phyloP scores from a whole-genome alignment of 2,329 filamentous ascomycete species.

The Cladosporium sp. region DNA sequence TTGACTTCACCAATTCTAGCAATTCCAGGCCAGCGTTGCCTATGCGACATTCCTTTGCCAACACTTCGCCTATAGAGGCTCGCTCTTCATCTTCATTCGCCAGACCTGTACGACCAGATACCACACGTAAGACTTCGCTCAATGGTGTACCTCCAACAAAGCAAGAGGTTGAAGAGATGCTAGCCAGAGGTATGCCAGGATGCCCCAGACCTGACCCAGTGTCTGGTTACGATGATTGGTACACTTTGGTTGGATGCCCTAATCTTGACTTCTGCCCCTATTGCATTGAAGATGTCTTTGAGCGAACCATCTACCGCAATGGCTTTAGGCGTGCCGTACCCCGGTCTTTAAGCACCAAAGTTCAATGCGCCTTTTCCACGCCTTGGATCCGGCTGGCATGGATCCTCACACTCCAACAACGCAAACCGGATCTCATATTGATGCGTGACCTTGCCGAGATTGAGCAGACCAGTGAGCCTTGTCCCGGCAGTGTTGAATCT shows the following conservation, averaged over 20 bases:
- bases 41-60: slow-evolving; percentile 22
- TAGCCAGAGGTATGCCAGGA: slow-evolving; percentile 53
- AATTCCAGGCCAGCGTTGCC: slow-evolving; percentile 1
- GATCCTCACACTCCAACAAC: slow-evolving; percentile 73
- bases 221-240: slow-evolving; percentile 72
- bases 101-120: slow-evolving; percentile 8
- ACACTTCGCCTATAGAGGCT: slow-evolving; percentile 19
- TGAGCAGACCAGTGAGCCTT: slow-evolving; percentile 53
- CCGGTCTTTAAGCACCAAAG: slow-evolving; percentile 57
- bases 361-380: slow-evolving; percentile 76
- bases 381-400: slow-evolving; percentile 85
- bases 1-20: slow-evolving; percentile 12
- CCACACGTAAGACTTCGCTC: slow-evolving; percentile 12
- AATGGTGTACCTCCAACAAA: slow-evolving; percentile 24
- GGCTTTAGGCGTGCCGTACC: slow-evolving; percentile 64
- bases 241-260: slow-evolving; percentile 69
- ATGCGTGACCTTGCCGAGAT: slow-evolving; percentile 69
- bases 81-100: slow-evolving; percentile 18
- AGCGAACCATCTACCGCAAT: slow-evolving; percentile 64
- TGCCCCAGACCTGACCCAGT: slow-evolving; percentile 68
- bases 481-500: slow-evolving; percentile 60
- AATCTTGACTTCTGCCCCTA: slow-evolving; percentile 79
- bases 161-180: slow-evolving; percentile 51
- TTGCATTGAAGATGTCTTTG: slow-evolving; percentile 72
- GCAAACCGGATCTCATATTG: slow-evolving; percentile 64